These are phyloP conservation scores for Bauhinia variegata DNA, from an alignment of 306 rosid genomes.

Conservation along the genomic window DNA sequence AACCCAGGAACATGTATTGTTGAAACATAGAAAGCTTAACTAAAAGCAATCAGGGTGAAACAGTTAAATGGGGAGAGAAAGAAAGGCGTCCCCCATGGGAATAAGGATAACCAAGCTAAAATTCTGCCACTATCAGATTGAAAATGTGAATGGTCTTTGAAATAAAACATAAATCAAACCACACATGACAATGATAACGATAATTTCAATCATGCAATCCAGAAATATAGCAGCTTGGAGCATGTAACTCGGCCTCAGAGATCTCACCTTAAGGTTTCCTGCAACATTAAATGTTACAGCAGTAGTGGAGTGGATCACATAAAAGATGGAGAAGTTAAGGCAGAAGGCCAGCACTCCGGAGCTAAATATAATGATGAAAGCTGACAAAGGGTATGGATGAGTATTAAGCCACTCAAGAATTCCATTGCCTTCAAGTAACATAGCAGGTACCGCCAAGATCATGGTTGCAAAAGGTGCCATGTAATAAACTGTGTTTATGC, in stretches of 20 bases:
- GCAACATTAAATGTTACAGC: slow-evolving; percentile 98
- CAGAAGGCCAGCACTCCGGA: slow-evolving; percentile 97
- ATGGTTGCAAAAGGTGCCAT: slow-evolving; percentile 98
- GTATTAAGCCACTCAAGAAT: slow-evolving; percentile 80
- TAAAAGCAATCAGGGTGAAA: slow-evolving; percentile 6
- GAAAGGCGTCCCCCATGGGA: slow-evolving; percentile 2
- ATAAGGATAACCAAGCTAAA: background rate
- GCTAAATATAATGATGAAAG: slow-evolving; percentile 79
- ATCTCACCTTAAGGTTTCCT: slow-evolving; percentile 94
- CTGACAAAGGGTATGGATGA: slow-evolving; percentile 64
- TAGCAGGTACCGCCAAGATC: slow-evolving; percentile 94
- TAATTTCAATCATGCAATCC: slow-evolving; percentile 8
- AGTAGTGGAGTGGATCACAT: slow-evolving; percentile 95
- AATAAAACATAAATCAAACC: slow-evolving; percentile 25
- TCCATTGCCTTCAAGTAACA: slow-evolving; percentile 90
- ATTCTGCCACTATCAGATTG: slow-evolving; percentile 1
- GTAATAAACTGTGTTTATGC: slow-evolving; percentile 98
- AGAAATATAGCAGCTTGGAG: slow-evolving; percentile 10
- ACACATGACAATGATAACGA: background rate
- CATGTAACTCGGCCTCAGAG: slow-evolving; percentile 18
- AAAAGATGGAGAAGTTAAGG: slow-evolving; percentile 95
- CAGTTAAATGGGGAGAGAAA: background rate
- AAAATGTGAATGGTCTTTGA: background rate
- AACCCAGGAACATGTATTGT: background rate
- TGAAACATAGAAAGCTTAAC: slow-evolving; percentile 8